Base-by-base conservation (phyloP, 768 basidiomycete genomes). In the Rhodosporidiobolus sp. region DNA sequence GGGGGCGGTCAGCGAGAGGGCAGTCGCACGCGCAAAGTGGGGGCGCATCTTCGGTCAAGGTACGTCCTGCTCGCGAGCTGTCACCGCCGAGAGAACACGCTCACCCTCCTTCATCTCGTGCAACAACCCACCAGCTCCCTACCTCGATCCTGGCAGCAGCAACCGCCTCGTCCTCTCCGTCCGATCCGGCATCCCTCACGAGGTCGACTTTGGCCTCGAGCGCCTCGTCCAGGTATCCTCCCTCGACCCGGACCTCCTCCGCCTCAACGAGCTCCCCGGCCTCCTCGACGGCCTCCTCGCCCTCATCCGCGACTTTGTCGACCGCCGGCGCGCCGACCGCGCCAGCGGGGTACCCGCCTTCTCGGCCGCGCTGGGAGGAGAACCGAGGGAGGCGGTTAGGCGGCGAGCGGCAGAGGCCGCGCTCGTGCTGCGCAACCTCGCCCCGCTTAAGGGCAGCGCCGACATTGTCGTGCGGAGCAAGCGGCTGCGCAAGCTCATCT, bases 101-200 rank as follows among this genome's bases (percentile, higher is more conserved):
- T 62, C 45, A 56, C 20, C 16, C 30, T 28, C 20, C 30, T 62
- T 48, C 19, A 50, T 20, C 63, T 11, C n/a, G 3, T 26, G 22
- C 30, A 24, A 56, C 55, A 56, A 32, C 16, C 12, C 20, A 12
- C 45, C 68, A 77, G 74, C 64, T 8, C 32, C 59, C 87, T 94
- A 92, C 78, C 90, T 91, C n/a, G 90, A 93, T 76, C 83, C 85
- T 2, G 85, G 86, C 4, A 84, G 89, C 1, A 88, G 83, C 79
- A 97, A 97, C 80, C 86, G 94, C 53, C 92, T 97, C 87, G 84
- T 92, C n/a, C 87, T 99, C 24, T 89, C 94, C 4, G 82, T 98
- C 53, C 86, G 88, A 34, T 97, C 92, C 22, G 89, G 88, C 9
- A 89, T 98, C 58, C 85, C 88, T 64, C 81, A 86, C 14, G 95